phyloP scores from a whole-genome alignment of 495 filamentous ascomycete species.

The Cercophora samala region DNA sequence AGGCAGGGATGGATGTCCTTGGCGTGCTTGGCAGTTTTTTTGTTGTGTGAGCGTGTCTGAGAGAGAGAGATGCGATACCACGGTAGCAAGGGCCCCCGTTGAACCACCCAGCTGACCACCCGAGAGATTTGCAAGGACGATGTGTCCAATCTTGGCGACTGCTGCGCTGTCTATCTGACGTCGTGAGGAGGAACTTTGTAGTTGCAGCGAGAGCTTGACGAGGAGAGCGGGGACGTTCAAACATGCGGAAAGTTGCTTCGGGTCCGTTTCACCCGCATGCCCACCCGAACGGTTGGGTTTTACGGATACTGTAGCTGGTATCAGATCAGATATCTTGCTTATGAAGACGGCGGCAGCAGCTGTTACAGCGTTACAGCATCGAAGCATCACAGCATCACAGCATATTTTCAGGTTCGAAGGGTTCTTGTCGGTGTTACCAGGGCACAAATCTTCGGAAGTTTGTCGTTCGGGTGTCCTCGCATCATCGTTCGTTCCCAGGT shows the following conservation, averaged over 20 bases:
- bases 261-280: neutral
- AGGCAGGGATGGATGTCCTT: neutral
- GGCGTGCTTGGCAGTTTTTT: neutral
- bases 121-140: constrained; percentile 6
- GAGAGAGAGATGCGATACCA: neutral
- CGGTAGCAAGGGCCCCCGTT: neutral
- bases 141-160: neutral
- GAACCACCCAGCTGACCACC: constrained; percentile 4
- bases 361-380: neutral
- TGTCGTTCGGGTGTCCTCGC: neutral
- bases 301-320: no score
- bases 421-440: neutral
- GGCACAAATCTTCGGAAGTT: neutral
- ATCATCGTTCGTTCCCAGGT: neutral
- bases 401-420: neutral
- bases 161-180: neutral
- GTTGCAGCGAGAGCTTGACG: neutral
- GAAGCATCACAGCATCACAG: neutral
- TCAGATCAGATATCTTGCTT: neutral
- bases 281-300: neutral
- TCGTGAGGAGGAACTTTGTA: neutral
- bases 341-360: neutral
- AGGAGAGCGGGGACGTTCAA: neutral
- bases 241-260: neutral
- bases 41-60: neutral